Percentiles rank a stretch among this genome's conserved stretches.
These are phyloP conservation scores for Penicillium sp. DNA, from an alignment of 2,329 filamentous ascomycete genomes.

Conservation along the genomic window DNA sequence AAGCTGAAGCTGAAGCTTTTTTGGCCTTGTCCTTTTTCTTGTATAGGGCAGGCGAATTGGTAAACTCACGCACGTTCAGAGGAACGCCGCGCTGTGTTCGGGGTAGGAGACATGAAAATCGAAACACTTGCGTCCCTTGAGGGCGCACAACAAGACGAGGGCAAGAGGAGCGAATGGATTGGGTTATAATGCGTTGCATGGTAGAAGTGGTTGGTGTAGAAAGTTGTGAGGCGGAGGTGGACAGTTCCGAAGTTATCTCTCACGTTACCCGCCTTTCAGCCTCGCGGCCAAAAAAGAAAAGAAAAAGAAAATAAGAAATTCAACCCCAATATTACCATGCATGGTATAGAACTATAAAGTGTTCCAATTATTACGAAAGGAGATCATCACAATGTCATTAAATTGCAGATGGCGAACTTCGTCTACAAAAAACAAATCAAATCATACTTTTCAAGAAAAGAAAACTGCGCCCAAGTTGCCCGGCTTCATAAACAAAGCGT, in stretches of 20 bases:
- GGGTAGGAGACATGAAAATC: background rate
- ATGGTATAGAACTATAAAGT: background rate
- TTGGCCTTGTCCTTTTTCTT: slow-evolving; percentile 51
- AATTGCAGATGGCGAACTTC: slow-evolving; percentile 25
- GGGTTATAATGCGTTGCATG: slow-evolving; percentile 14
- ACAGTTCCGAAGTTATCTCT: background rate
- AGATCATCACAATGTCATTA: slow-evolving; percentile 28
- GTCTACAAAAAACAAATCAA: slow-evolving; percentile 21
- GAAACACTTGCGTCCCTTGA: background rate
- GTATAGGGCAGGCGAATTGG: slow-evolving; percentile 33
- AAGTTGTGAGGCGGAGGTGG: background rate
- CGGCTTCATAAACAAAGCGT: slow-evolving; percentile 22
- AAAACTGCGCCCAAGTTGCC: slow-evolving; percentile 23
- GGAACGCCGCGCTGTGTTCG: background rate
- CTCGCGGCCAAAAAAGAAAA: background rate
- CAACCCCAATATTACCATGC: background rate
- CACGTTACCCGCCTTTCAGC: background rate
- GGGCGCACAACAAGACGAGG: background rate
- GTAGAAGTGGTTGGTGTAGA: background rate
- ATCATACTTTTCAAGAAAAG: slow-evolving; percentile 25
- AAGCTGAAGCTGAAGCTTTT: slow-evolving; percentile 32
- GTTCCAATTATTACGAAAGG: slow-evolving; percentile 4
- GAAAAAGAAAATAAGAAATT: too few species aligned
- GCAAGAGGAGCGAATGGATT: background rate
- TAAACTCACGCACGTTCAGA: slow-evolving; percentile 29